phyloP scores from a whole-genome alignment of 2,329 filamentous ascomycete genomes.

The Ophiocordyceps camponoti-rufipedis region DNA sequence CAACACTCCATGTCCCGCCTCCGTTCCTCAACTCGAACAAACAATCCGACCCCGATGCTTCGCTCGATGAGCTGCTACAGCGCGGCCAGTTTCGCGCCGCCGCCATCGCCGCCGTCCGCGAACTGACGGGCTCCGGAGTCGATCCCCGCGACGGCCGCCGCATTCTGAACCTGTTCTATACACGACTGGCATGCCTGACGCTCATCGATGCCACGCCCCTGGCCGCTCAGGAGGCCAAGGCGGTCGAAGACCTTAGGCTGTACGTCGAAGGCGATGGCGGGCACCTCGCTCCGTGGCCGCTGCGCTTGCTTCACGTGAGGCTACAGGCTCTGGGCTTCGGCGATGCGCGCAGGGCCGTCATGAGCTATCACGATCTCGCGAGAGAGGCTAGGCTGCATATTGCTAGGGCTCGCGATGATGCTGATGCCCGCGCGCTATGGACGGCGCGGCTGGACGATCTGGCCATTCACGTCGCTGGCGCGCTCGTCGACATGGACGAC shows the following conservation, averaged over 20 bases:
- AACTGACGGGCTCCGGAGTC: slow-evolving; percentile 32
- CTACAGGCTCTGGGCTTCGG: slow-evolving; percentile 75
- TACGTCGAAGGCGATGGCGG: slow-evolving; percentile 36
- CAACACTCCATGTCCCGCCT: slow-evolving; percentile 37
- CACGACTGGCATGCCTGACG: slow-evolving; percentile 63
- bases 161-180: slow-evolving; percentile 67
- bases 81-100: slow-evolving; percentile 66
- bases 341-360: slow-evolving; percentile 68
- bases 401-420: slow-evolving; percentile 23
- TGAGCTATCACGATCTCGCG: slow-evolving; percentile 79
- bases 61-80: slow-evolving; percentile 49
- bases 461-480: slow-evolving; percentile 46
- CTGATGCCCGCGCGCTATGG: slow-evolving; percentile 48
- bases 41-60: slow-evolving; percentile 42
- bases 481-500: slow-evolving; percentile 75
- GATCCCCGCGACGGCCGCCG: slow-evolving; percentile 38
- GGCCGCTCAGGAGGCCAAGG: slow-evolving; percentile 48
- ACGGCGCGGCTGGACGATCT: slow-evolving; percentile 54
- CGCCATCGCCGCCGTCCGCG: slow-evolving; percentile 47
- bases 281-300: slow-evolving; percentile 70
- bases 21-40: slow-evolving; percentile 53
- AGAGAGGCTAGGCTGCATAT: slow-evolving; percentile 53
- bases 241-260: slow-evolving; percentile 40
- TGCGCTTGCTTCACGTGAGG: slow-evolving; percentile 67
- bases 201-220: slow-evolving; percentile 56